phyloP scores from a whole-genome alignment of 345 rosid genomes.

The Arabidopsis suecica region DNA sequence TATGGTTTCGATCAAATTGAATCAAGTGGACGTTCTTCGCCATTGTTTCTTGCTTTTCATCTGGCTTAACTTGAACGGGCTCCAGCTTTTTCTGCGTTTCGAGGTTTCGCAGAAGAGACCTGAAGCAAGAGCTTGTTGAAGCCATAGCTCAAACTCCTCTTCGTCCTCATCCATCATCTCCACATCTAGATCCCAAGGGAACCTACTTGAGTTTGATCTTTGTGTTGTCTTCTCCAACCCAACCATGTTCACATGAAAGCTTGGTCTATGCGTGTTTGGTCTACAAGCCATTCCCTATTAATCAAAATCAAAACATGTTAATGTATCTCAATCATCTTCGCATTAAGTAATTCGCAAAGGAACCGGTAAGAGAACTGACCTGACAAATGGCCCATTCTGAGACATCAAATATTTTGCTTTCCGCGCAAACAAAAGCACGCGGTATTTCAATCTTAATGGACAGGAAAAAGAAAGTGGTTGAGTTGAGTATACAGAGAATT shows the following conservation, averaged over 20 bases:
- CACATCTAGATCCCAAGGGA: conserved; percentile 89
- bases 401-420: conserved; percentile 97
- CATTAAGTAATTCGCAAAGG: neutral
- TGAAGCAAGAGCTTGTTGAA: conserved; percentile 85
- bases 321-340: conserved; percentile 19
- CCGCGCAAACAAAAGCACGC: conserved; percentile 97
- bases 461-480: conserved; percentile 26
- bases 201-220: conserved; percentile 80
- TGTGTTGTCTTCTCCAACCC: conserved; percentile 87
- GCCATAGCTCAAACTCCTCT: conserved; percentile 91
- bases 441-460: conserved; percentile 84
- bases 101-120: conserved; percentile 93
- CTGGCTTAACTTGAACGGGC: conserved; percentile 85
- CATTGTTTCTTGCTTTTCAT: conserved; percentile 88
- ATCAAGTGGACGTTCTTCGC: conserved; percentile 82
- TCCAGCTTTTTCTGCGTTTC: conserved; percentile 92
- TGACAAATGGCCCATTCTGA: conserved; percentile 99
- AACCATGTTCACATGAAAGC: conserved; percentile 97
- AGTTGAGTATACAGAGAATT: conserved; percentile 7
- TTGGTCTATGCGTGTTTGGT: conserved; percentile 97
- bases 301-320: neutral
- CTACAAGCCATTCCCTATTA: conserved; percentile 92
- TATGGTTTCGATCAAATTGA: neutral
- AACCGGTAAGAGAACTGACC: conserved; percentile 53
- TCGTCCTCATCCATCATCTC: conserved; percentile 93